Evolutionary conservation across 768 basidiomycete genomes (phyloP), one percentile per base, ranked within the genome.

Genomic region (Lyophyllum semitale): DNA sequence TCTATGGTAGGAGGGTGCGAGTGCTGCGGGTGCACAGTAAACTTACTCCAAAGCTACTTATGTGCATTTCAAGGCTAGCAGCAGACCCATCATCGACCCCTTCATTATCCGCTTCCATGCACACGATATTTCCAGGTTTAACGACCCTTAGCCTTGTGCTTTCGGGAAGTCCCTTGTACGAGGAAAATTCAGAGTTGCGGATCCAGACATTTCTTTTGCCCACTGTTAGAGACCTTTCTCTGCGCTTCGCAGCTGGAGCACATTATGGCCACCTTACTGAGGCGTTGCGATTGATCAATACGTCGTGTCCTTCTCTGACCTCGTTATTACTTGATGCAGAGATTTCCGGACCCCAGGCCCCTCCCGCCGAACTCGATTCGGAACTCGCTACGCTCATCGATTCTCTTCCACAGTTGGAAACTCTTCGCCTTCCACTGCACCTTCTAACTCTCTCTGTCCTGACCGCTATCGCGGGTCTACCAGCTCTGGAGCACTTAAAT

Each of bases 1-100:
- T 53, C 35, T 58, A 58, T 23, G 57, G 52, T 17, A 48, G 44
- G 35, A 48, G 52, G 8, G 47, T 53, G 5, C 40, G 48, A n/a
- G 20, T 20, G 32, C 32, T 58, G 48, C 46, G 41, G 13, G 32
- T 58, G 23, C 40, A 58, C 29, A 49, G 42, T 35, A 53, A 53
- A 46, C 51, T 53, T 23, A 49, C 35, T 22, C 30, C 41, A n/a
- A 22, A 43, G 26, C 27, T 58, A 7, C 42, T 58, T 2, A 33
- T 38, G 23, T 50, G 35, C 51, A 45, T 58, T 15, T 3, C 40
- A 13, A 30, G 22, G 8, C 18, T 53, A 11, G 8, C 15, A 37
- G n/a, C 23, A 41, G 18, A 22, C 30, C 22, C 40, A 3, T 15
- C 37, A 26, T 15, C 26, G 18, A 26, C 4, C 1, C 33, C 32